A percentile compares a stretch with the other conserved stretches of the same genome.
Evolutionary conservation across 257 asterid genomes (phyloP).

Genomic region (Solanum dulcamara): DNA sequence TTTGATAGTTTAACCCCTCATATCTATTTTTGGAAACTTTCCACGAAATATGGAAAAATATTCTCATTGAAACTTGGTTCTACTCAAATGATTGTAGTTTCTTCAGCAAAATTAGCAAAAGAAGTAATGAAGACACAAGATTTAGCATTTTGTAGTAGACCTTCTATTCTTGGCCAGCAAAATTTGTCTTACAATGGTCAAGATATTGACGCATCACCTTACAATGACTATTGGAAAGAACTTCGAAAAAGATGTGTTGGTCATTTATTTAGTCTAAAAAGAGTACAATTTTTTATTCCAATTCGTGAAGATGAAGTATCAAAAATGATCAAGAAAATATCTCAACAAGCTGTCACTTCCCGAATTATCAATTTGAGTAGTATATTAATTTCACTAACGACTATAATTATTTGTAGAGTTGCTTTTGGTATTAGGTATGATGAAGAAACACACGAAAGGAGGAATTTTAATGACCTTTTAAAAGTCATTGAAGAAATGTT

Average conservation of each 20-base stretch:
- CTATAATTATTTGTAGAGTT: background rate
- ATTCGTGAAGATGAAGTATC: background rate
- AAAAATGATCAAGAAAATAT: background rate
- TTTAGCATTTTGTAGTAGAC: background rate
- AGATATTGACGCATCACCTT: background rate
- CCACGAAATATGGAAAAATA: background rate
- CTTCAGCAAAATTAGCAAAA: background rate
- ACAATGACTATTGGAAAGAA: background rate
- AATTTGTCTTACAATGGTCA: background rate
- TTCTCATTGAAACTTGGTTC: background rate
- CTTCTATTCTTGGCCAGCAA: background rate
- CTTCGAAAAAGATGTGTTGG: background rate
- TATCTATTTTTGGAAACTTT: background rate
- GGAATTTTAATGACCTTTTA: background rate
- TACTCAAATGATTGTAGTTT: background rate
- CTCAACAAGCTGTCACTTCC: background rate
- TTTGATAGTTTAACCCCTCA: background rate
- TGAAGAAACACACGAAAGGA: background rate
- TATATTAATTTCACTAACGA: background rate
- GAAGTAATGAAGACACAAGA: background rate
- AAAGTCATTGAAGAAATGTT: background rate
- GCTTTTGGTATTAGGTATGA: background rate
- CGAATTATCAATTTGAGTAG: background rate
- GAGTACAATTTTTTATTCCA: background rate
- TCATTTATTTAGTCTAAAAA: background rate